These are phyloP conservation scores for Emergomyces pasteurianus DNA, from an alignment of 2,329 filamentous ascomycete species.

Conservation along the genomic window DNA sequence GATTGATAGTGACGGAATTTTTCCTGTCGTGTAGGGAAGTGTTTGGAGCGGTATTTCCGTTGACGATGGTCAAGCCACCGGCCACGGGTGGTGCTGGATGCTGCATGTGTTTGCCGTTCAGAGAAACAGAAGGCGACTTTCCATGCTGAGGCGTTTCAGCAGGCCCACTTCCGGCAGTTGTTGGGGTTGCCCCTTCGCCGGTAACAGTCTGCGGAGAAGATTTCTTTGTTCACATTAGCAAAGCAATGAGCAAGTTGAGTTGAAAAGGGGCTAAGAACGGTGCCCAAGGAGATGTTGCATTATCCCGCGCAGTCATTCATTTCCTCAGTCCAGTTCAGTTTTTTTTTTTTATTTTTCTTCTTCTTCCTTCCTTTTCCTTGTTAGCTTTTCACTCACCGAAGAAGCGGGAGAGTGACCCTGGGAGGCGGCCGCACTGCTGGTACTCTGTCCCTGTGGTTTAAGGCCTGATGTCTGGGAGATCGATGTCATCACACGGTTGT, in stretches of 20 bases:
- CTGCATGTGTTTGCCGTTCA: slow-evolving; percentile 67
- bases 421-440: slow-evolving; percentile 38
- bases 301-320: not conserved
- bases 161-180: slow-evolving; percentile 43
- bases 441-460: slow-evolving; percentile 38
- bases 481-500: slow-evolving; percentile 50
- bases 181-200: slow-evolving; percentile 38
- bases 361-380: not conserved
- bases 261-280: not conserved
- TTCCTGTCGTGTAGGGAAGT: slow-evolving; percentile 64
- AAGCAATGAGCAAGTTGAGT: slow-evolving; percentile 24
- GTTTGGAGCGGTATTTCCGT: slow-evolving; percentile 48
- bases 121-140: slow-evolving; percentile 55
- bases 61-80: slow-evolving; percentile 49
- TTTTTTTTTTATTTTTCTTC: slow-evolving; percentile 16
- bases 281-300: not conserved
- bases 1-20: slow-evolving; percentile 81
- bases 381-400: slow-evolving; percentile 32
- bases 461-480: slow-evolving; percentile 37
- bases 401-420: slow-evolving; percentile 33
- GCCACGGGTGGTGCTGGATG: slow-evolving; percentile 19
- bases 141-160: slow-evolving; percentile 36
- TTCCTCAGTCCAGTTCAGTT: too few species aligned
- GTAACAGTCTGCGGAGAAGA: slow-evolving; percentile 38
- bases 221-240: slow-evolving; percentile 52